These are phyloP conservation scores for Cyclotella baltica DNA, from an alignment of 108 stramenopile species.

Conservation along the genomic window DNA sequence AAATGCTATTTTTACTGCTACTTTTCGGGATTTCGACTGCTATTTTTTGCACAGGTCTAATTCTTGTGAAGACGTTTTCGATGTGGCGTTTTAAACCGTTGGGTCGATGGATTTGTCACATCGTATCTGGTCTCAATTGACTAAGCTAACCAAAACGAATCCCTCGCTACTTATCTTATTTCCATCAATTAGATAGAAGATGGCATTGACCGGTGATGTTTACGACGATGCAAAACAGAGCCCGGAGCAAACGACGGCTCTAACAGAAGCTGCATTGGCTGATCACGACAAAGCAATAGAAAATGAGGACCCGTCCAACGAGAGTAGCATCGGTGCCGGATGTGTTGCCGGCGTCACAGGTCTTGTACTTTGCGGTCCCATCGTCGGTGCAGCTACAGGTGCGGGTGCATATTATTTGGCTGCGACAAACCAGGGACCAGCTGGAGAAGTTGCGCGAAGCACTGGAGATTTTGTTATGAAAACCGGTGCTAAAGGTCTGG, in stretches of 20 bases:
- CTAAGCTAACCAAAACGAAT: too few species aligned
- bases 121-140: too few species aligned
- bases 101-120: too few species aligned
- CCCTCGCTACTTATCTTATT: too few species aligned
- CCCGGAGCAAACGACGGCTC: background rate
- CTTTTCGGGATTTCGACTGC: too few species aligned
- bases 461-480: constrained; percentile 28
- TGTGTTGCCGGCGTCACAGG: constrained; percentile 21
- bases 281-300: background rate
- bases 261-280: background rate
- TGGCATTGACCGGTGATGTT: constrained; percentile 23
- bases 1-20: too few species aligned
- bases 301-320: background rate
- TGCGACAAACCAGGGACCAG: constrained; percentile 33
- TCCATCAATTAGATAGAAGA: background rate
- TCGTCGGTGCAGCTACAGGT: constrained; percentile 30
- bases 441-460: constrained; percentile 30
- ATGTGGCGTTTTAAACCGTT: too few species aligned
- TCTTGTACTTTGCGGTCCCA: constrained; percentile 35
- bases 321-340: too few species aligned
- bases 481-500: constrained; percentile 34
- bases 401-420: constrained; percentile 35
- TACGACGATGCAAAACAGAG: background rate
- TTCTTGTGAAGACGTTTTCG: too few species aligned
- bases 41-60: too few species aligned